Conservation (phyloP, 1,284 basidiomycete species). For the Cystobasidium pallidum region DNA sequence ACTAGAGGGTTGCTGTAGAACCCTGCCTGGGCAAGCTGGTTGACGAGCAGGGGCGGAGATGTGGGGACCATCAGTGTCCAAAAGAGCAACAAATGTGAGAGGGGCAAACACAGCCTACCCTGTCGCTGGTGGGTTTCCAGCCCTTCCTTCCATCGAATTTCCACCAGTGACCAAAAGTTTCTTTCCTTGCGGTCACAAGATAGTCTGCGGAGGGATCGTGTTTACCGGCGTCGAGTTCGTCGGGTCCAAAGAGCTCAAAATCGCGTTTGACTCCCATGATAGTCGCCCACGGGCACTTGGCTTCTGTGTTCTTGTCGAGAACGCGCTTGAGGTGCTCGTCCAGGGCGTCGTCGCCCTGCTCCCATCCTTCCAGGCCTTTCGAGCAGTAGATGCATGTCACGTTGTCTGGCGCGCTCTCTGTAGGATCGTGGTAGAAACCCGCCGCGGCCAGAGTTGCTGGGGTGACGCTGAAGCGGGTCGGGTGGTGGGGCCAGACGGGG, state of each 20-base stretch:
- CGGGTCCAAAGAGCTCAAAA: conserved; percentile 30
- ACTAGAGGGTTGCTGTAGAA: conserved; percentile 54
- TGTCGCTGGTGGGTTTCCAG: conserved; percentile 56
- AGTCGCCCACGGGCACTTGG: conserved; percentile 41
- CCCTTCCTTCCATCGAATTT: conserved; percentile 55
- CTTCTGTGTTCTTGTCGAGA: conserved; percentile 21
- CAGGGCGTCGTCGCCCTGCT: conserved; percentile 51
- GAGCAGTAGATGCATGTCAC: conserved; percentile 52
- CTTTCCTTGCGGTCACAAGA: conserved; percentile 52
- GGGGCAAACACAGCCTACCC: conserved; percentile 35
- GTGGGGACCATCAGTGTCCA: background rate
- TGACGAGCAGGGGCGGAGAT: background rate
- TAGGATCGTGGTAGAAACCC: conserved; percentile 53
- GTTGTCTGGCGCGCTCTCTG: conserved; percentile 47
- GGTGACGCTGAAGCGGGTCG: conserved; percentile 48
- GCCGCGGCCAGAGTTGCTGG: conserved; percentile 51
- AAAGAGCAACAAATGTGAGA: background rate
- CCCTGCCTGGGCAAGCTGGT: conserved; percentile 54
- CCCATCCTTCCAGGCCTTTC: conserved; percentile 51
- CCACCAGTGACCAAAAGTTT: conserved; percentile 54
- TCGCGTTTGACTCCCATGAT: conserved; percentile 33
- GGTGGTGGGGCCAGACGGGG: conserved; percentile 42
- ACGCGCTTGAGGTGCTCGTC: conserved; percentile 38
- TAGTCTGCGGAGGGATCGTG: conserved; percentile 52
- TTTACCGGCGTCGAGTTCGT: conserved; percentile 48